phyloP scores from a whole-genome alignment of 2,329 filamentous ascomycete genomes.

The Talaromyces verruculosus region DNA sequence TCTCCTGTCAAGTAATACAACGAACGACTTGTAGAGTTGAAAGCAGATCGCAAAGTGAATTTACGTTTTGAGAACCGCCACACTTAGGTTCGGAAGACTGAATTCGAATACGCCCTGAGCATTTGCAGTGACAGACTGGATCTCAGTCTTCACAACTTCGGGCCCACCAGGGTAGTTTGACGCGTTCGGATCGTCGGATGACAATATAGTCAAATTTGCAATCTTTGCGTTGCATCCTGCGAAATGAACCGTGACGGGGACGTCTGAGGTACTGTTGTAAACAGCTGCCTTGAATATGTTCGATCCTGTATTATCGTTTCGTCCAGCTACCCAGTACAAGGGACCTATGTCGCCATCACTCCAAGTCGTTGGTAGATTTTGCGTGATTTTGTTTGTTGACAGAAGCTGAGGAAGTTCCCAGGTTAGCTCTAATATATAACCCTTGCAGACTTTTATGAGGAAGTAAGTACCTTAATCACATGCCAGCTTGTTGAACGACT shows the following conservation, averaged over 20 bases:
- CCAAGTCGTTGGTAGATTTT: neutral
- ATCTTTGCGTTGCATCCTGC: neutral
- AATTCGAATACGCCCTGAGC: neutral
- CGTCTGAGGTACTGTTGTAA: neutral
- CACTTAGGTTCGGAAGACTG: neutral
- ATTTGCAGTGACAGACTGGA: neutral
- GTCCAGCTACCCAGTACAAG: conserved; percentile 4
- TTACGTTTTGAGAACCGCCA: neutral
- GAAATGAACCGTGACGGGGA: neutral
- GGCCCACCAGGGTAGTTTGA: neutral
- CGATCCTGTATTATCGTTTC: neutral
- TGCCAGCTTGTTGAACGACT: conserved; percentile 10
- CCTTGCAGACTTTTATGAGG: neutral
- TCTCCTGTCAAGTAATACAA: neutral
- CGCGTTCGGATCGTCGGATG: neutral
- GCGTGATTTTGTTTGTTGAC: neutral
- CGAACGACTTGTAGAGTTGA: neutral
- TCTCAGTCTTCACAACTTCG: neutral
- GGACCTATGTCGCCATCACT: neutral
- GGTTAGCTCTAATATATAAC: neutral
- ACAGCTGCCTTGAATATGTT: neutral
- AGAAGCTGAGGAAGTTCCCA: neutral
- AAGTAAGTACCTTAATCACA: neutral
- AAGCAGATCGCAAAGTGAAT: neutral
- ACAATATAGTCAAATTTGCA: neutral